Evolutionary conservation across 371 early-diverging fungal species (phyloP).

Genomic region (Batkoa obscura): DNA sequence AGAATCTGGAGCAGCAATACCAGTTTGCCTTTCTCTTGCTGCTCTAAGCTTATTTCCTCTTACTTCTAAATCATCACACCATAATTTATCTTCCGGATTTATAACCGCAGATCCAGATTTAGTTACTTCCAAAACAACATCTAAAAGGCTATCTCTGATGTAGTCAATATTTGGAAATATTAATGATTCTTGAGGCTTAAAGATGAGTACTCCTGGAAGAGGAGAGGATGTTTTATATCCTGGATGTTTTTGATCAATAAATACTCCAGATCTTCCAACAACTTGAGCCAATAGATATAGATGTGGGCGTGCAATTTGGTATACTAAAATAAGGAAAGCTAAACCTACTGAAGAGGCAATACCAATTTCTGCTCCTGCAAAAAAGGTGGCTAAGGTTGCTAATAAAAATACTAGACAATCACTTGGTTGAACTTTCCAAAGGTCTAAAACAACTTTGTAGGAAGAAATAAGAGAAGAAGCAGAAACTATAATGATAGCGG

Average conservation of each 20-base stretch:
- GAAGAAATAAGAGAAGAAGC: constrained; percentile 17
- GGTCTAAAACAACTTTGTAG: constrained; percentile 9
- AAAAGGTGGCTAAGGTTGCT: constrained; percentile 36
- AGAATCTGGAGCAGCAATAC: not conserved
- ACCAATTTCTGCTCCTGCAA: constrained; percentile 42
- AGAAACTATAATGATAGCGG: constrained; percentile 57
- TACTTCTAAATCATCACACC: constrained; percentile 12
- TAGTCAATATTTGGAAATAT: constrained; percentile 50
- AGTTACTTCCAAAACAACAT: constrained; percentile 9
- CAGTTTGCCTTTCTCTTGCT: not conserved
- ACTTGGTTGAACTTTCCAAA: constrained; percentile 22
- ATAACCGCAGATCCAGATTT: constrained; percentile 6
- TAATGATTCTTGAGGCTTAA: constrained; percentile 40
- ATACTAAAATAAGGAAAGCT: constrained; percentile 33
- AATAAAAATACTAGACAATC: constrained; percentile 22
- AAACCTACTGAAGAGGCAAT: constrained; percentile 41
- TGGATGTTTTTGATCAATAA: constrained; percentile 7
- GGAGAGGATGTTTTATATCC: constrained; percentile 8
- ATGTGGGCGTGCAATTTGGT: constrained; percentile 48
- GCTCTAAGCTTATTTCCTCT: constrained; percentile 2
- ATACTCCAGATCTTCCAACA: constrained; percentile 8
- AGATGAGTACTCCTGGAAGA: constrained; percentile 34
- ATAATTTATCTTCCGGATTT: constrained; percentile 8
- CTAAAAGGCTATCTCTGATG: constrained; percentile 14
- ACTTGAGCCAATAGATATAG: constrained; percentile 17